A percentile compares a stretch with the other conserved stretches of the same genome.
These are phyloP conservation scores for Boeremia exigua DNA, from an alignment of 2,329 filamentous ascomycete genomes.

Conservation along the genomic window DNA sequence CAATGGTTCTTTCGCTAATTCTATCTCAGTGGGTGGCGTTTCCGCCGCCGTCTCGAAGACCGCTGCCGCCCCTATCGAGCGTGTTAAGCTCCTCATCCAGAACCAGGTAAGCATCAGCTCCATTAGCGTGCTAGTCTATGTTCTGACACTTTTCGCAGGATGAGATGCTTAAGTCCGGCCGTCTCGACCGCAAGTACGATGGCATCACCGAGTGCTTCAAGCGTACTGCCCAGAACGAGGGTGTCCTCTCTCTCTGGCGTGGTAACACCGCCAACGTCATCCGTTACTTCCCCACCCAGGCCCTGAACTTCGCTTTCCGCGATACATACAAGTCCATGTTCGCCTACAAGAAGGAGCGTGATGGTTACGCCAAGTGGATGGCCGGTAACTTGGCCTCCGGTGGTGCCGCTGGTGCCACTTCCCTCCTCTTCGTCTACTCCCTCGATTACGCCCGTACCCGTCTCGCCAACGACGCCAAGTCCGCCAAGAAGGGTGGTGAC, in stretches of 20 bases:
- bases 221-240: constrained; percentile 88
- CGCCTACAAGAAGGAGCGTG: constrained; percentile 99
- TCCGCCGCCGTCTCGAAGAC: constrained; percentile 99
- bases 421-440: constrained; percentile 99
- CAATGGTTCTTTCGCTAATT: constrained; percentile 49
- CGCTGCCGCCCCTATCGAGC: constrained; percentile 99
- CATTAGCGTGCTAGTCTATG: neutral
- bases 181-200: constrained; percentile 96
- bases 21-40: constrained; percentile 90
- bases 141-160: constrained; percentile 66
- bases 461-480: constrained; percentile 99
- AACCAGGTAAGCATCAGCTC: constrained; percentile 83
- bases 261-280: constrained; percentile 99
- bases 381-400: constrained; percentile 98
- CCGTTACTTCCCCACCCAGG: constrained; percentile 99
- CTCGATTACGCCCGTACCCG: constrained; percentile 99
- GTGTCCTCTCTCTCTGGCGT: constrained; percentile 95
- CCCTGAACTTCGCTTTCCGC: constrained; percentile 99
- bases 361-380: constrained; percentile 99
- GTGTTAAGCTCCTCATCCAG: constrained; percentile 99
- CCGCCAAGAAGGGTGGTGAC: constrained; percentile 92
- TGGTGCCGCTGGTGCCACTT: constrained; percentile 99
- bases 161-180: constrained; percentile 99
- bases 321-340: constrained; percentile 99
- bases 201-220: constrained; percentile 96